Percentiles rank a stretch among this genome's conserved stretches.
Evolutionary conservation across 306 rosid genomes (phyloP).

Genomic region (Senna tora): DNA sequence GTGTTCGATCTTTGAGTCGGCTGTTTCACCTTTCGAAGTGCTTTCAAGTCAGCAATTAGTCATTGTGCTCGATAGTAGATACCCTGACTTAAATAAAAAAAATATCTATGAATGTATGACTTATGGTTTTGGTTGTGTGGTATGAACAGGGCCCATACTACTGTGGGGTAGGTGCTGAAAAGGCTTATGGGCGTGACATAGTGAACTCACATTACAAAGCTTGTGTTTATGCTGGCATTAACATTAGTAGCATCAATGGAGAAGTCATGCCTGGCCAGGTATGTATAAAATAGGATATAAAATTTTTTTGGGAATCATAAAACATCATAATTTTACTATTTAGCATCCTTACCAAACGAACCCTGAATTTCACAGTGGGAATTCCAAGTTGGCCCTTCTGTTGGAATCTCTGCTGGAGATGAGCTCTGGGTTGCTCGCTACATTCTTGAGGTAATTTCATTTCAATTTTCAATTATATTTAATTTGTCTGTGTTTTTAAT

Average conservation of each 20-base stretch:
- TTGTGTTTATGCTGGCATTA: slow-evolving; percentile 66
- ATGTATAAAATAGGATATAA: no score
- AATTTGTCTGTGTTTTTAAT: no score
- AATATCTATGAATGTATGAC: no score
- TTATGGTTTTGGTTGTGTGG: not conserved
- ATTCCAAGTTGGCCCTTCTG: slow-evolving; percentile 64
- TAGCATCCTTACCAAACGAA: no score
- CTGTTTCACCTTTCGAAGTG: no score
- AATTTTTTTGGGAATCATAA: no score
- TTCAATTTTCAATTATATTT: no score
- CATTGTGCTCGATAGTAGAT: no score
- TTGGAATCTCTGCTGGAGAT: slow-evolving; percentile 62
- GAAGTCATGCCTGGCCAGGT: slow-evolving; percentile 87
- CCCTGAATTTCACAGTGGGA: slow-evolving; percentile 50
- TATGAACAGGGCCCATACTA: slow-evolving; percentile 61
- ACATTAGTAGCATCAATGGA: slow-evolving; percentile 71
- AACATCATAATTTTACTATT: not conserved
- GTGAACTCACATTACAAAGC: slow-evolving; percentile 78
- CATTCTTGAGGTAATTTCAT: slow-evolving; percentile 51
- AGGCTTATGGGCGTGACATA: slow-evolving; percentile 73
- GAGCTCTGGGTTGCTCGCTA: slow-evolving; percentile 65
- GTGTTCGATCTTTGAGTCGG: no score
- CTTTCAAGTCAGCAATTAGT: no score
- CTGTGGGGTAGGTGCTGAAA: slow-evolving; percentile 72
- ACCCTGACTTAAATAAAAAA: no score